Percentiles rank a stretch among this genome's conserved stretches.
Conservation (phyloP, 1,284 basidiomycete genomes). For the Puccinia coronata region DNA sequence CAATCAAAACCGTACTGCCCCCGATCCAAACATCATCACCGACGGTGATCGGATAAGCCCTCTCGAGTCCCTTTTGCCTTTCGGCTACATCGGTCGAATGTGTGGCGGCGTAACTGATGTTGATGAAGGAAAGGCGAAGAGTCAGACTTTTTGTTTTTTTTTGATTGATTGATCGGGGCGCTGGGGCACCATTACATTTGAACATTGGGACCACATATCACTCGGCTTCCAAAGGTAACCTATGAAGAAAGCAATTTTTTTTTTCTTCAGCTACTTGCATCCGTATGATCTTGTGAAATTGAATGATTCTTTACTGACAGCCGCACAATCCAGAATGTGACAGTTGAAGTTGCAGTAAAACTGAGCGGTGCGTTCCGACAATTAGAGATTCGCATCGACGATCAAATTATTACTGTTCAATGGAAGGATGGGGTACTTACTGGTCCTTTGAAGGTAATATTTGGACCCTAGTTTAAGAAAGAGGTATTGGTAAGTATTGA, state of each 20-base stretch:
- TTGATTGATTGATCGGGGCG: background rate
- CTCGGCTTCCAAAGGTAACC: slow-evolving; percentile 51
- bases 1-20: slow-evolving; percentile 51
- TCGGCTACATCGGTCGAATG: slow-evolving; percentile 52
- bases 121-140: slow-evolving; percentile 11
- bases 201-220: slow-evolving; percentile 51
- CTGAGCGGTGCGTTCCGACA: background rate
- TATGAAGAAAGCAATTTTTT: background rate
- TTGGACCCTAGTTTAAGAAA: slow-evolving; percentile 15
- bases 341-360: slow-evolving; percentile 54
- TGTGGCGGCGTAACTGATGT: slow-evolving; percentile 51
- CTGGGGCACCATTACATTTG: slow-evolving; percentile 50
- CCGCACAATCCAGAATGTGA: slow-evolving; percentile 52
- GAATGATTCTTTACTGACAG: background rate
- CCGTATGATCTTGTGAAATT: background rate
- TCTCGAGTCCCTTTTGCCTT: slow-evolving; percentile 52
- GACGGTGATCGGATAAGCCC: slow-evolving; percentile 54
- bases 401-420: background rate
- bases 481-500: background rate
- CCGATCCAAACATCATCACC: slow-evolving; percentile 55
- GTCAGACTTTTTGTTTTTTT: background rate
- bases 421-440: slow-evolving; percentile 4
- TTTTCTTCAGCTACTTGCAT: background rate
- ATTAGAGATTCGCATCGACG: background rate
- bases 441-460: slow-evolving; percentile 43